These are phyloP conservation scores for Kodamaea arcana DNA, from an alignment of 1,139 yeast species.

Conservation along the genomic window DNA sequence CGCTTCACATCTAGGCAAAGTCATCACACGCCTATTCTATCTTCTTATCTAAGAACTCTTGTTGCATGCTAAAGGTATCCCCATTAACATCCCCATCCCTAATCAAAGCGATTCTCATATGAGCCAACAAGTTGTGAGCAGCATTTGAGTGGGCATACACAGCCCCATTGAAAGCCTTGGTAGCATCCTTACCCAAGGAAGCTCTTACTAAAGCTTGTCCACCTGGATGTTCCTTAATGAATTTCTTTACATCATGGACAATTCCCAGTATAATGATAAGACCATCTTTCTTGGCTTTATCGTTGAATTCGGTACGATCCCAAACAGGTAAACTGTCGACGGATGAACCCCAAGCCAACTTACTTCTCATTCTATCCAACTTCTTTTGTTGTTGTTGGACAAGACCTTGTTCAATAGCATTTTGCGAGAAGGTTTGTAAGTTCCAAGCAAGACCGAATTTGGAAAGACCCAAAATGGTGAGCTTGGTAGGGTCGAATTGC, in stretches of 20 bases:
- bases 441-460: slow-evolving; percentile 84
- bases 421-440: slow-evolving; percentile 88
- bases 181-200: slow-evolving; percentile 92
- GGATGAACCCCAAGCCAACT: slow-evolving; percentile 90
- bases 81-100: slow-evolving; percentile 56
- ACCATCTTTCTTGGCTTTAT: slow-evolving; percentile 52
- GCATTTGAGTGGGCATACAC: slow-evolving; percentile 97
- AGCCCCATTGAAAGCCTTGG: slow-evolving; percentile 96
- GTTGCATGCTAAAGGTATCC: slow-evolving; percentile 52
- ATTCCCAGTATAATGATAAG: slow-evolving; percentile 88
- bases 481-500: slow-evolving; percentile 97
- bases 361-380: slow-evolving; percentile 72
- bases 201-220: slow-evolving; percentile 85
- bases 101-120: slow-evolving; percentile 93
- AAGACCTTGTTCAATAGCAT: slow-evolving; percentile 93
- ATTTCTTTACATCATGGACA: slow-evolving; percentile 84
- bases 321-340: slow-evolving; percentile 84
- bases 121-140: slow-evolving; percentile 91
- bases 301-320: slow-evolving; percentile 80
- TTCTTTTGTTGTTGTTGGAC: slow-evolving; percentile 90
- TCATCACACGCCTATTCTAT: slow-evolving; percentile 4
- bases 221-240: slow-evolving; percentile 95
- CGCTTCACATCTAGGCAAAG: too few species aligned
- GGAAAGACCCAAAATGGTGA: slow-evolving; percentile 65
- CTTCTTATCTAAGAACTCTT: slow-evolving; percentile 45